Evolutionary conservation across 83 land plant genomes (phyloP), one percentile per base, ranked within the genome.

Genomic region (Picea abies): DNA sequence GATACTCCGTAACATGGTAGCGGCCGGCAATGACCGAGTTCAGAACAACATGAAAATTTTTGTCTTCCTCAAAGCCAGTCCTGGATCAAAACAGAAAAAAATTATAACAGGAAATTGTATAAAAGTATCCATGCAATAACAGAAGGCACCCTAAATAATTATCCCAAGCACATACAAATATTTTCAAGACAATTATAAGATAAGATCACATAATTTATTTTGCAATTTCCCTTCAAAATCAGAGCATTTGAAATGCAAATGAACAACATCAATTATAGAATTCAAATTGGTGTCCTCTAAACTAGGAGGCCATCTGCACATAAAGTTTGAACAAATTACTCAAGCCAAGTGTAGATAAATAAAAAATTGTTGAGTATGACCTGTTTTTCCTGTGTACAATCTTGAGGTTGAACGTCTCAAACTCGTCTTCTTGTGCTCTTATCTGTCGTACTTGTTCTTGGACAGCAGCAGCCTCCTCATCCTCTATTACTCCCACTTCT

Each of bases 21-120:
- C 97, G 99, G 7, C 99, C 99, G 67, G 99, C 95, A 80, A 98
- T 89, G n/a, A 98, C 96, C 19, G 99, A 96, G 84, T 98, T 96
- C 1, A 96, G 77, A 15, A 94, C 91, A 62, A 98, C 96, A 77
- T 96, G 96, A 79, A 96, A 98, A 79, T 96, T 98, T 80, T 98
- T 98, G 71, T 96, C 99, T 85, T 98, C 99, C 81, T 98, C 99
- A 86, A 98, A 98, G 10, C 99, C 99, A 85, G 99, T 97, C 84
- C 99, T 97, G 91, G 71, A 66, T 5, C 67, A 70, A 20, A 79
- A 79, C 15, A 66, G 3, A 85, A 19, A 29, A 61, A 3, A 12
- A 2, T 11, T 52, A 52, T 52, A 52, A 52, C 58, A 11, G 58
- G 2, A 56, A 56, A 12, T 56, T 56, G 15, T 56, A 56, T 12